Conservation (phyloP, 768 basidiomycete species). For the Agaricus sinodeliciosus region DNA sequence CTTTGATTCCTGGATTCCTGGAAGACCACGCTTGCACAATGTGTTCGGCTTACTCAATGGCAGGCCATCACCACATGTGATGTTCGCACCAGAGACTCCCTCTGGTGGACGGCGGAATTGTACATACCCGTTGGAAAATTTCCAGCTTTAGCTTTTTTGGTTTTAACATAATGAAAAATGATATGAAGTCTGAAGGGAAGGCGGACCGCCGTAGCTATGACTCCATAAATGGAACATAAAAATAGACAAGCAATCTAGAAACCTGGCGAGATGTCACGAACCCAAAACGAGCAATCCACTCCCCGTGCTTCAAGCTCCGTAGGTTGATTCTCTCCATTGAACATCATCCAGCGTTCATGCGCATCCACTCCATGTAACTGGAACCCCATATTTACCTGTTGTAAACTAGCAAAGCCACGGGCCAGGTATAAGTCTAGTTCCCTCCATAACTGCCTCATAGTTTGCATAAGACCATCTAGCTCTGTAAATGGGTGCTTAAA, state of each 20-base stretch:
- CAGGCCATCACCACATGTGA: conserved; percentile 1
- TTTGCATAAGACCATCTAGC: background rate
- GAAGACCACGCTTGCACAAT: conserved; percentile 4
- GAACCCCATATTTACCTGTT: conserved; percentile 6
- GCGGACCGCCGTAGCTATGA: no score
- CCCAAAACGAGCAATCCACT: conserved; percentile 9
- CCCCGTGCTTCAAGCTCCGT: background rate
- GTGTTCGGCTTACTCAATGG: conserved; percentile 4
- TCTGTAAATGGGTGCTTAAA: background rate
- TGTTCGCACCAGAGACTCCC: background rate
- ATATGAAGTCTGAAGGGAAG: no score
- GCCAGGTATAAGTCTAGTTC: conserved; percentile 4
- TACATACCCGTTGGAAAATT: no score
- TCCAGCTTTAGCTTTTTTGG: no score
- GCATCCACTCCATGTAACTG: conserved; percentile 5
- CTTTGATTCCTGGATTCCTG: background rate
- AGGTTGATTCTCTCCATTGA: conserved; percentile 7
- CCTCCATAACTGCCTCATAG: background rate
- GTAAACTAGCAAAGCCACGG: background rate
- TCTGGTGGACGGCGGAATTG: no score
- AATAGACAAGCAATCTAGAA: background rate
- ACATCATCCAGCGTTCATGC: conserved; percentile 6
- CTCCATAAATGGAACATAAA: background rate
- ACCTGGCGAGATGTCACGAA: conserved; percentile 7
- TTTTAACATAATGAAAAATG: no score